Conservation (phyloP, 352 stramenopile genomes). For the Pythium phragmitis region DNA sequence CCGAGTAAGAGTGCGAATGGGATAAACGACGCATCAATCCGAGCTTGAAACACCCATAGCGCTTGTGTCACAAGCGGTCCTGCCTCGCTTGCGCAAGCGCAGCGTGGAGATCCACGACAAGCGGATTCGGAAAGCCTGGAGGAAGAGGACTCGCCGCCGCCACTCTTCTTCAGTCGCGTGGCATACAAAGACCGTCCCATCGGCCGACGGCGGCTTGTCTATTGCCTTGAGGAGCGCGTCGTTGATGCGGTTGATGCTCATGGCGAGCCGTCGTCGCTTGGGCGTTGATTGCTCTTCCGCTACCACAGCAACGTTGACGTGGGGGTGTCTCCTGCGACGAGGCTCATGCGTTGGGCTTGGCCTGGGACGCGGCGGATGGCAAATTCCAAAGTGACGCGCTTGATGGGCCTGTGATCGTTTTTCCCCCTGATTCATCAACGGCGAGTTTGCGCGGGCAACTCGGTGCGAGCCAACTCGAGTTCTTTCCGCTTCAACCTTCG, state of each 20-base stretch:
- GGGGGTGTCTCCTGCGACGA: not conserved
- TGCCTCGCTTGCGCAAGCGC: not conserved
- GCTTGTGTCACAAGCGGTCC: no score
- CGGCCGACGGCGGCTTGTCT: not conserved
- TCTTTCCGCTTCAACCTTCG: not conserved
- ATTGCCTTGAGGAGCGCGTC: not conserved
- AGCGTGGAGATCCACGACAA: not conserved
- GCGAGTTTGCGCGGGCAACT: not conserved
- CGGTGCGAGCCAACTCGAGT: not conserved
- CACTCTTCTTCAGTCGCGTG: not conserved
- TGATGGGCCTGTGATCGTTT: not conserved
- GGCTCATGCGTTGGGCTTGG: not conserved
- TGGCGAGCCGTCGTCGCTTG: not conserved
- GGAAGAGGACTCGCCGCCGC: not conserved
- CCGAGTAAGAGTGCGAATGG: no score
- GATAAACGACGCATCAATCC: no score
- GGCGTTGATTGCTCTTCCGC: not conserved
- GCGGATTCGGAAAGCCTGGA: not conserved
- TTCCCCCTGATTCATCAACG: not conserved
- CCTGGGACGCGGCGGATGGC: not conserved
- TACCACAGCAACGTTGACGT: not conserved
- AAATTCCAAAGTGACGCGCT: not conserved
- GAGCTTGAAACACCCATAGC: no score
- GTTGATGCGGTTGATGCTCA: not conserved
- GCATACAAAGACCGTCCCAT: not conserved